Percentiles rank a stretch among this genome's conserved stretches.
Conservation (phyloP, 148 eudicot species). For the Amaranthus palmeri region DNA sequence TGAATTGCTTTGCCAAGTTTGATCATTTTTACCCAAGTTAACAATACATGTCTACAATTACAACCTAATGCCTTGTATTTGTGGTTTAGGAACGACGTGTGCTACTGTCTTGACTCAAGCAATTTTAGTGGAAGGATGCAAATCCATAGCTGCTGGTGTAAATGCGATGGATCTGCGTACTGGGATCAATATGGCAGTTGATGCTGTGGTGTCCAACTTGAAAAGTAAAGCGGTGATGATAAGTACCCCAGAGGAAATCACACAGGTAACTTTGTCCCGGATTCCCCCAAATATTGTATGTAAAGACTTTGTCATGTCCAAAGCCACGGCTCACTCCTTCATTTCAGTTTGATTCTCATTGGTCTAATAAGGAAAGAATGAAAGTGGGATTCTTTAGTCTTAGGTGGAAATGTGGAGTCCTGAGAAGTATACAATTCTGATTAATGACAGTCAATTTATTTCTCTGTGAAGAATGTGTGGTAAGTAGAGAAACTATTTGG, state of each 20-base stretch:
- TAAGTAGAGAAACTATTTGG: neutral
- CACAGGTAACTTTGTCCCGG: conserved; percentile 53
- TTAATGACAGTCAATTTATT: neutral
- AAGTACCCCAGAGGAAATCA: conserved; percentile 93
- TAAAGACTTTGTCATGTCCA: neutral
- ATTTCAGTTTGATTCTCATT: neutral
- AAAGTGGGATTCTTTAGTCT: neutral
- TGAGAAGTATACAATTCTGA: neutral
- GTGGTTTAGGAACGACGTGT: conserved; percentile 85
- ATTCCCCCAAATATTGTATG: neutral
- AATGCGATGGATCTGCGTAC: conserved; percentile 92
- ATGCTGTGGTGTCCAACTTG: conserved; percentile 69
- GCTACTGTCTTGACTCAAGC: conserved; percentile 95
- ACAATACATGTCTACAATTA: neutral
- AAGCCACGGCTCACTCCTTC: neutral
- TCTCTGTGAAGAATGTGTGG: neutral
- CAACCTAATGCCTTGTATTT: conserved; percentile 5
- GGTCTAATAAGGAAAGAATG: neutral
- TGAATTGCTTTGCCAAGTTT: neutral
- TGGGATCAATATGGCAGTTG: conserved; percentile 87
- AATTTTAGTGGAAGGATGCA: conserved; percentile 88
- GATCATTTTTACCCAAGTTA: neutral
- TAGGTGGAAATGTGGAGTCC: neutral
- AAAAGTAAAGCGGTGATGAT: conserved; percentile 84
- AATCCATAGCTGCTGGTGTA: conserved; percentile 80